Evolutionary conservation across 352 stramenopile genomes (phyloP), one percentile per base, ranked within the genome.

Genomic region (Phytophthora constricta): DNA sequence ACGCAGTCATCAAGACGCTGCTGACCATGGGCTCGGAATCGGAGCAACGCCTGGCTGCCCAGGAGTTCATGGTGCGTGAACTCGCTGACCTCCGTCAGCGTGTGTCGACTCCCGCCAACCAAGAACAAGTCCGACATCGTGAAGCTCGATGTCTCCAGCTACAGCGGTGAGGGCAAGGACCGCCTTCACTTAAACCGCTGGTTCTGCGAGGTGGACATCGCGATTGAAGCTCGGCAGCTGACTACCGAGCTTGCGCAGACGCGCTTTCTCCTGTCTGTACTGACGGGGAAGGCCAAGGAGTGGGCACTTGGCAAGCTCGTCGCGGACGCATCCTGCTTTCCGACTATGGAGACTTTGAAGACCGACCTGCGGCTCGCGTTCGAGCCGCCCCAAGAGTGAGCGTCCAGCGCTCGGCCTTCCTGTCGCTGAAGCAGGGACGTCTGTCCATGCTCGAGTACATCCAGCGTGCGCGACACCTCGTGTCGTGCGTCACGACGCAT

Each of bases 71-170:
- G 59, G 23, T n/a, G 20, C 59, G 59, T 59, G 59, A 67, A 17
- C 51, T 67, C 42, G 41, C 59, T 16, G 28, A 62, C 20, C 43
- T 62, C 0, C 61, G 61, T 68, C 61, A 8, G 46, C 34, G 51
- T n/a, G 52, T 1, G 49, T 20, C 49, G 58, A 60, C 47, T 66
- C 61, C 51, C 33, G 45, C 51, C 3, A 2, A 22, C 41, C 27
- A 62, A 54, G 55, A 62, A 61, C 50, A 64, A 65, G 49, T 67
- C 31, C 28, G 45, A 70, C 58, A 59, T 68, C 31, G 53, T 67
- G 3, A 74, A 74, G 31, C 58, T 77, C 58, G 58, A 74, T 51
- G 58, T 77, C 34, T 70, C 64, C 20, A 62, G 14, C 16, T 77
- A 77, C 59, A 68, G 54, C 13, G 52, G 64, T 10, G 62, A 62